Base-by-base conservation (phyloP, 345 rosid genomes). In the Clarkia xantiana region DNA sequence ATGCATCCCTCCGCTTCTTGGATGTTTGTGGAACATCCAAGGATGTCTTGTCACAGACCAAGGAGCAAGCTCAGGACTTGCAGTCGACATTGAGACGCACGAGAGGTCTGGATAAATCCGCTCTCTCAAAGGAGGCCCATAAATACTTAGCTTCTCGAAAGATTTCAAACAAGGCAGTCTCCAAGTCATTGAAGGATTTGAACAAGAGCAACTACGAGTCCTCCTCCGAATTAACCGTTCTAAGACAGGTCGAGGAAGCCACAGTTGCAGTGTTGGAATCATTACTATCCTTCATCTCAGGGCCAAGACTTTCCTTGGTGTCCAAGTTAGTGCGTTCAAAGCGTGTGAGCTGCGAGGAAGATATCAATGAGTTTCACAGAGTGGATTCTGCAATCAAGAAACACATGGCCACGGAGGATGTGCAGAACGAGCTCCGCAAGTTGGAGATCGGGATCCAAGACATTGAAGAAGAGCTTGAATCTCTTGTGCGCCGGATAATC, bases 61-160 rank as follows among this genome's bases (percentile, higher is more conserved):
- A 61, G 54, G 65, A 64, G 49, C 45, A 36, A 5, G 8, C 53
- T 7, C 62, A 42, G 10, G 60, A 63, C 6, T 59, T 71, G 50
- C 59, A 72, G 60, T 68, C 67, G 4, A 41, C 25, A 20, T 8
- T 66, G 45, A 46, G 52, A 14, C 55, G 69, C 60, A 72, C 64
- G 47, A 36, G 50, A 15, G 22, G 25, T 2, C 5, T n/a, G n/a
- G n/a, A 57, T 40, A 15, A 10, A 15, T 22, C 51, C 42, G 14
- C 5, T 12, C 42, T 22, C 6, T 9, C 62, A 0, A 11, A 18
- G 13, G 74, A 66, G 49, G 65, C 67, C 17, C 62, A 54, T 51
- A 70, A 67, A 40, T 77, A 67, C 68, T 18, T 75, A 12, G 44
- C 71, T 58, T 57, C 69, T 1, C 71, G 82, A 67, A 76, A 63